phyloP scores from a whole-genome alignment of 2,329 filamentous ascomycete genomes.

The Verruconis gallopava region DNA sequence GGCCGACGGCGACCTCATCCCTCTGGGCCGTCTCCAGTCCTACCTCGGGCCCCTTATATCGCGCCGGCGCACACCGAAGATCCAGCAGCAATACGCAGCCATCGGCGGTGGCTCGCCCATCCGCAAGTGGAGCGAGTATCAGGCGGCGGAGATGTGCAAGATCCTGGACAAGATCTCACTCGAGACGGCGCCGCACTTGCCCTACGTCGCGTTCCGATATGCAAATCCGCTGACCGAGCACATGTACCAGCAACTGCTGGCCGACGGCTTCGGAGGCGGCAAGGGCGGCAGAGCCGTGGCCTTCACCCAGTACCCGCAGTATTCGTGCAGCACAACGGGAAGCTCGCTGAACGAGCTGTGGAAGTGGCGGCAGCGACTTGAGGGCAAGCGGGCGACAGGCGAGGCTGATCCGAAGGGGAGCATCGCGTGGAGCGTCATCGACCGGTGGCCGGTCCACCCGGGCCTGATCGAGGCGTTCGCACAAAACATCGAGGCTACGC shows the following conservation, averaged over 20 bases:
- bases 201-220: constrained; percentile 95
- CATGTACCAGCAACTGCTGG: constrained; percentile 72
- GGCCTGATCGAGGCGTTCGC: constrained; percentile 88
- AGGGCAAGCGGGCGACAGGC: constrained; percentile 54
- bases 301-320: constrained; percentile 97
- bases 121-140: constrained; percentile 93
- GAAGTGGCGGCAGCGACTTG: constrained; percentile 86
- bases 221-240: constrained; percentile 87
- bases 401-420: constrained; percentile 47
- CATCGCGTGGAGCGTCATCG: constrained; percentile 95
- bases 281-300: constrained; percentile 88
- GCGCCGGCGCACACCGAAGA: constrained; percentile 81
- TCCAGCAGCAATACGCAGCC: constrained; percentile 84
- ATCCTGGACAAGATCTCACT: constrained; percentile 82
- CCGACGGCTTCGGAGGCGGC: constrained; percentile 81
- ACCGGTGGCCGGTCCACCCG: constrained; percentile 87
- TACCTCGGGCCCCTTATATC: constrained; percentile 87
- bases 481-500: constrained; percentile 74
- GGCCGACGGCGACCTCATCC: constrained; percentile 89
- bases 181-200: constrained; percentile 89
- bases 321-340: constrained; percentile 93
- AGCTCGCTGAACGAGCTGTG: constrained; percentile 94
- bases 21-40: constrained; percentile 79
- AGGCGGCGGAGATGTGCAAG: constrained; percentile 93
- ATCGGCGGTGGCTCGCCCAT: constrained; percentile 98